Conservation (phyloP, 2,329 filamentous ascomycete species). For the Fusarium incarnatum region DNA sequence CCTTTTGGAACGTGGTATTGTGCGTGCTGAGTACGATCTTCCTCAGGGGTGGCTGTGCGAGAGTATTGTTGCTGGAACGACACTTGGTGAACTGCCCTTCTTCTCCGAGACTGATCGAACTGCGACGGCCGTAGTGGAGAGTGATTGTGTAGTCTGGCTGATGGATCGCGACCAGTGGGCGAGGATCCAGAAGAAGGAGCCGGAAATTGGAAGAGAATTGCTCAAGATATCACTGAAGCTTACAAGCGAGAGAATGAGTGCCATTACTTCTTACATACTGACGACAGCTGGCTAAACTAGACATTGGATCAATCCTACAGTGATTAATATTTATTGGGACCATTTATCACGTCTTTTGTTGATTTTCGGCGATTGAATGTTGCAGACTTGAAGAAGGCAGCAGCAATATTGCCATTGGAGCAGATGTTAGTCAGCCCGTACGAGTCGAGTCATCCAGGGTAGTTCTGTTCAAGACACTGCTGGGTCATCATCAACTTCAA, state of each 20-base stretch:
- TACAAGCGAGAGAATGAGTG: slow-evolving; percentile 90
- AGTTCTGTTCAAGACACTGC: neutral
- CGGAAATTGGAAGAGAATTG: slow-evolving; percentile 84
- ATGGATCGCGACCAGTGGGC: slow-evolving; percentile 79
- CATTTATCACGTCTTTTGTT: neutral
- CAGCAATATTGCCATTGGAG: neutral
- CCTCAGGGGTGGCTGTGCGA: slow-evolving; percentile 91
- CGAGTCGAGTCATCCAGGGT: neutral
- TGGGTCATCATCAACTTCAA: slow-evolving; percentile 4
- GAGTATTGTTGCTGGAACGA: slow-evolving; percentile 92
- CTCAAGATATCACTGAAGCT: slow-evolving; percentile 90
- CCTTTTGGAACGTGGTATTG: slow-evolving; percentile 86
- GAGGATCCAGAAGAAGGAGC: slow-evolving; percentile 76
- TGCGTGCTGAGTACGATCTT: slow-evolving; percentile 89
- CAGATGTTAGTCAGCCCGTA: slow-evolving; percentile 31
- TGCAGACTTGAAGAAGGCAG: neutral
- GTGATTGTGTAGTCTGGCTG: slow-evolving; percentile 84
- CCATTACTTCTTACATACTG: slow-evolving; percentile 69
- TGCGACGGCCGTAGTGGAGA: slow-evolving; percentile 85
- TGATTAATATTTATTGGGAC: slow-evolving; percentile 8
- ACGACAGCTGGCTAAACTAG: slow-evolving; percentile 59
- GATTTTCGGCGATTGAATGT: neutral
- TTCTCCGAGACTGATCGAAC: slow-evolving; percentile 91
- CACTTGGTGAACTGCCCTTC: slow-evolving; percentile 95
- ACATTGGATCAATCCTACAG: neutral